Base-by-base conservation (phyloP, 139 green algal genomes). In the Penium margaritaceum region DNA sequence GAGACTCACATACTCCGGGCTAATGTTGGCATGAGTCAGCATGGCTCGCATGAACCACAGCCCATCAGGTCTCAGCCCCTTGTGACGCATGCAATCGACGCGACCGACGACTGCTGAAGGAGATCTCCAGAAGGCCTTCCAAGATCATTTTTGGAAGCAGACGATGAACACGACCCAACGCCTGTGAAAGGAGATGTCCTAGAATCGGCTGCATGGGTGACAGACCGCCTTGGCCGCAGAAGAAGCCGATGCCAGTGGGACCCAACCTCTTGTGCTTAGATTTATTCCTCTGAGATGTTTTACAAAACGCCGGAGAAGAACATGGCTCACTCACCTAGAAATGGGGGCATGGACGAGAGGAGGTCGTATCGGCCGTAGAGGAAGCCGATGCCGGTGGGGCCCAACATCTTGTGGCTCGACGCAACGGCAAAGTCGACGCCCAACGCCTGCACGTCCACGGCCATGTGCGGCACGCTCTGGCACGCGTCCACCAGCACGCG, bases 351-450 rank as follows among this genome's bases (percentile, higher is more conserved):
- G 24, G 69, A 39, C 67, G 91, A 81, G 36, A 98, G 85, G 53
- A 96, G 37, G 12, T 95, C 89, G 3, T 79, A 78, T 38, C 75
- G 89, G 61, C 91, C 95, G 90, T 95, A 99, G 29, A 99, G 84
- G 80, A 99, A 98, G 24, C 94, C 95, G 39, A 96, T 95, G 77
- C 94, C 95, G 19, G 94, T 97, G 17, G 95, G 94, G 0, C 85
- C 55, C 21, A 3, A 3, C 38, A 75, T 55, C 54, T 99, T 99
- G 86, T 99, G 95, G 3, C 66, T 81, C n/a, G 86, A 93, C 6
- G 84, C 93, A 33, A 97, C 95, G 34, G 97, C 89, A 83, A 87
- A 99, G 84, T 99, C 95, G 15, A 85, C 91, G 0, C 90, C 92
- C 36, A 98, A 84, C 2, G 75, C 64, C 70, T 88, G 76, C 24